A percentile compares a stretch with the other conserved stretches of the same genome.
Conservation (phyloP, 257 asterid species). For the Petrea volubilis region DNA sequence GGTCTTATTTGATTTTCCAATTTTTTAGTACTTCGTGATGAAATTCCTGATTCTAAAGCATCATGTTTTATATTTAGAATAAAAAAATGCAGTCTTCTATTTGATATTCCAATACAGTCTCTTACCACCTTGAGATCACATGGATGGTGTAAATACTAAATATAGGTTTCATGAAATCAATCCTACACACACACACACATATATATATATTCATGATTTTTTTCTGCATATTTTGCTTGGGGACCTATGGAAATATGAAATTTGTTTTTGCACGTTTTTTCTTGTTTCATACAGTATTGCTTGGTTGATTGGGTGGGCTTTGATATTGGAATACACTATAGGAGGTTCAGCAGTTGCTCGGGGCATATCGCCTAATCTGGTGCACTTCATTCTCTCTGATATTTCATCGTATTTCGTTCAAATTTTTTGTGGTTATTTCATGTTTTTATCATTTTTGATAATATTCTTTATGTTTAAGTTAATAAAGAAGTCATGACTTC, state of each 20-base stretch:
- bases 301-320: slow-evolving; percentile 95
- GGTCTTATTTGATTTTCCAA: not conserved
- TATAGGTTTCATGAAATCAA: not conserved
- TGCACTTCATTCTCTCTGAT: slow-evolving; percentile 29
- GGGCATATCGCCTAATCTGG: slow-evolving; percentile 98
- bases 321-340: slow-evolving; percentile 92
- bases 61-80: not conserved
- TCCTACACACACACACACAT: too few species aligned
- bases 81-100: not conserved
- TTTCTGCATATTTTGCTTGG: too few species aligned
- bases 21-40: not conserved
- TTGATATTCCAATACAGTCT: not conserved
- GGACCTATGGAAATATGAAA: too few species aligned
- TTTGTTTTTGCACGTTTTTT: not conserved
- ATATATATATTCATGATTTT: too few species aligned
- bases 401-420: slow-evolving; percentile 1
- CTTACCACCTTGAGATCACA: not conserved
- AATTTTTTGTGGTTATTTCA: slow-evolving; percentile 3
- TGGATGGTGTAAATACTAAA: not conserved
- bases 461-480: slow-evolving; percentile 6
- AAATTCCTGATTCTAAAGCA: slow-evolving; percentile 2
- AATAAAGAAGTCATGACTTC: not conserved
- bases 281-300: slow-evolving; percentile 68
- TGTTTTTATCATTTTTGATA: not conserved
- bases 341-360: slow-evolving; percentile 99